Base-by-base conservation (phyloP, 2,329 filamentous ascomycete genomes). In the Colletotrichum sp. region DNA sequence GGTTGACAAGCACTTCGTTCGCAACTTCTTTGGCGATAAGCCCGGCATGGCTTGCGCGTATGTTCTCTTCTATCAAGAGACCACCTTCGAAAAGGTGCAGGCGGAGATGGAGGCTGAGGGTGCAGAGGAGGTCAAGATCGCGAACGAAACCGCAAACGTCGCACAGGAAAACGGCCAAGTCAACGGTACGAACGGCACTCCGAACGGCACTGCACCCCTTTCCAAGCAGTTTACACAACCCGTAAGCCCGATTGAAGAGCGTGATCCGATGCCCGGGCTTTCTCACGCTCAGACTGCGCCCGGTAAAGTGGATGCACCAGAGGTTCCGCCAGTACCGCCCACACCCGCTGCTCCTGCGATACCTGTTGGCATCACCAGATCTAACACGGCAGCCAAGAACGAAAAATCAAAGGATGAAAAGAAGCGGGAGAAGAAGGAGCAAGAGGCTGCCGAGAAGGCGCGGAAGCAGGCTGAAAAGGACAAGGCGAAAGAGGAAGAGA, bases 11-110 rank as follows among this genome's bases (percentile, higher is more conserved):
- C 93, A 95, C 82, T 99, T 98, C 82, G 97, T 99, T 49, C 92
- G 94, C 79, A 98, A 98, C 83, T 99, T 99, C 86, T 99, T 99
- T 81, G 97, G 97, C 18, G 97, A 98, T 83, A 95, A 95, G 81
- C 93, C 94, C 0, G 96, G 95, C 5, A 92, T 98, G 84, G 97
- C 97, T 12, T 98, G 96, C 80, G 97, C 97, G 34, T 99, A 99
- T 81, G 96, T 99, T 18, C 88, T 99, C 12, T 99, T 99, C 84
- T 99, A 99, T 85, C 97, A 98, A 83, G 96, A 99, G 85, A 99
- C 92, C 5, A 93, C 92, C 0, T 90, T 92, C 75, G 92, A 93
- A 80, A 92, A 92, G 80, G 89, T 93, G 69, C 87, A 90, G 76
- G 93, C 92, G 72, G 96, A 99, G 84, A 94, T 98, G 82, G 96